These are phyloP conservation scores for Backusella westeae DNA, from an alignment of 192 early-diverging fungal genomes.

Conservation along the genomic window DNA sequence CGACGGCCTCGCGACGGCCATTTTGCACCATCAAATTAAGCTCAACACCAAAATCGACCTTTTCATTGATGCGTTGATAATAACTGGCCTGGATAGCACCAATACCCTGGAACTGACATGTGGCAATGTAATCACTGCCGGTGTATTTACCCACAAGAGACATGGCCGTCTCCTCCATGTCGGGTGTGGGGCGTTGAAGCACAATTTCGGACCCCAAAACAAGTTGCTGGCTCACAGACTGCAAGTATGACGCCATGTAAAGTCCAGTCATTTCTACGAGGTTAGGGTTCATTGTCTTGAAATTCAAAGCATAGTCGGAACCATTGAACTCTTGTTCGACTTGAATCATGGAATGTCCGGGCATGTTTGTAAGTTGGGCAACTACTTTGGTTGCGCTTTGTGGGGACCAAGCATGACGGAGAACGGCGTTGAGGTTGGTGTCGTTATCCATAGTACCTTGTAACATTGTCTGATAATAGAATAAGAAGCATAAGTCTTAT, in stretches of 20 bases:
- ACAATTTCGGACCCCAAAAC: conserved; percentile 86
- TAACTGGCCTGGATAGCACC: conserved; percentile 80
- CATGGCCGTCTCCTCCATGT: conserved; percentile 72
- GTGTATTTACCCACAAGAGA: conserved; percentile 74
- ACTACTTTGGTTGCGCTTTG: conserved; percentile 64
- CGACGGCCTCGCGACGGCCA: conserved; percentile 85
- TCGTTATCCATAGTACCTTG: conserved; percentile 96
- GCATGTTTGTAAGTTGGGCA: conserved; percentile 62
- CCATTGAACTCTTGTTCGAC: conserved; percentile 93
- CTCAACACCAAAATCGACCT: conserved; percentile 92
- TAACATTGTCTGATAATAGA: conserved; percentile 65
- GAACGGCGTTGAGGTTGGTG: conserved; percentile 75
- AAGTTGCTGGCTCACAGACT: conserved; percentile 82
- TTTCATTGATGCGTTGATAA: conserved; percentile 88
- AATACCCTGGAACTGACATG: conserved; percentile 63
- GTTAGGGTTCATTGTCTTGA: conserved; percentile 97
- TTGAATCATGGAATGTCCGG: conserved; percentile 89
- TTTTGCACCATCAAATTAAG: conserved; percentile 71
- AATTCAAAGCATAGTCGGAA: conserved; percentile 83
- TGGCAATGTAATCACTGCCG: conserved; percentile 65
- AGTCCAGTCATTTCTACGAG: conserved; percentile 89
- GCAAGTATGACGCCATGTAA: conserved; percentile 84
- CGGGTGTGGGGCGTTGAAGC: conserved; percentile 80
- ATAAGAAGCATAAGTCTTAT: not conserved
- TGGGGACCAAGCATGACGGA: conserved; percentile 71